Base-by-base conservation (phyloP, 179 eudicot species). In the Nepenthes alata region DNA sequence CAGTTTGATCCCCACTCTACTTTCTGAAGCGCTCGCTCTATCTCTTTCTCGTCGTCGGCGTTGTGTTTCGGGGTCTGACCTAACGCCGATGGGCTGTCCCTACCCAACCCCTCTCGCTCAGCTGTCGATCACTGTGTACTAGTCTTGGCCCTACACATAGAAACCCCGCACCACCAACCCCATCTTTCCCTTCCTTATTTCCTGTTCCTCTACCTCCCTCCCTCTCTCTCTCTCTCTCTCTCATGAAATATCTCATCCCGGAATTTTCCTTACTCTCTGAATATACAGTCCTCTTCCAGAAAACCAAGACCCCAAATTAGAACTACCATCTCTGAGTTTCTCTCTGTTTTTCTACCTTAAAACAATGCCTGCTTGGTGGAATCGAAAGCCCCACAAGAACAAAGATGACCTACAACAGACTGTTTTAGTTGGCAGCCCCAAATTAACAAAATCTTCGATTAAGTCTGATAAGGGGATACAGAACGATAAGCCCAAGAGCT, bases 301-400 rank as follows among this genome's bases (percentile, higher is more conserved):
- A 44, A 58, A 47, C 8, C 45, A 41, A 41, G 6, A 41, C 45
- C 45, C 45, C 45, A 41, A 4, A 4, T 41, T 7, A 1, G 45
- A 41, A 41, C 25, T 38, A 57, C 62, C 55, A 51, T 56, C 50
- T 11, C 47, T 63, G 48, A 16, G 35, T 45, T 36, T 53, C 2
- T 4, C 64, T 61, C 37, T 12, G 12, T 51, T 14, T 10, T 4
- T 50, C 8, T 41, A 35, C 45, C 56, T 25, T 13, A 47, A 38
- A 44, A 54, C 71, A 51, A 84, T 84, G 86, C 85, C 78, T 68
- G 66, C 73, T 69, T 84, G 89, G 89, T 81, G 83, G 80, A 67
- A 77, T 2, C 79, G 70, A 64, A 77, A 77, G 71, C 66, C 78
- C 1, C 38, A 55, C 61, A 77, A 75, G 62, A 65, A 58, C 64